A percentile compares a stretch with the other conserved stretches of the same genome.
These are phyloP conservation scores for Lodderomyces metapsilosis DNA, from an alignment of 1,139 yeast species.

Conservation along the genomic window DNA sequence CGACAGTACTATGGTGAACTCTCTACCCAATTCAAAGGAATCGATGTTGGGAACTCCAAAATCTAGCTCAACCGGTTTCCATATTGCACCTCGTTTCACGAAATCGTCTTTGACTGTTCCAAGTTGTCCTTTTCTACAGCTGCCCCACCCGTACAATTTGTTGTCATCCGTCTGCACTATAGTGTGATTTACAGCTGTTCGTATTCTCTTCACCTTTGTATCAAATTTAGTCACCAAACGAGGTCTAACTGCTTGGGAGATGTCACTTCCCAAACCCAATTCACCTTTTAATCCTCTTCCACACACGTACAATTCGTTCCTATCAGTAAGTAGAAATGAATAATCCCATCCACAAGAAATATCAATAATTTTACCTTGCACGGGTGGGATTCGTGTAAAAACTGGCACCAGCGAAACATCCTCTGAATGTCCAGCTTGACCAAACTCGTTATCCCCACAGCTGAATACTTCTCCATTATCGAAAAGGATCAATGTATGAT, in stretches of 20 bases:
- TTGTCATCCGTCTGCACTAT: slow-evolving; percentile 41
- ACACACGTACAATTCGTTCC: slow-evolving; percentile 45
- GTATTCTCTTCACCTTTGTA: slow-evolving; percentile 21
- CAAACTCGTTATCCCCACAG: slow-evolving; percentile 57
- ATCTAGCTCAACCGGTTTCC: slow-evolving; percentile 27
- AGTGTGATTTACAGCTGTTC: slow-evolving; percentile 58
- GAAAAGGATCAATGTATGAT: slow-evolving; percentile 69
- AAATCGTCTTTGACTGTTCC: slow-evolving; percentile 21
- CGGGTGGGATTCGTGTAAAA: neutral
- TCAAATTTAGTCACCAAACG: slow-evolving; percentile 14
- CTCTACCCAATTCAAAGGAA: slow-evolving; percentile 42
- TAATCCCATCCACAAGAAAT: slow-evolving; percentile 81
- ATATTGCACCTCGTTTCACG: slow-evolving; percentile 17
- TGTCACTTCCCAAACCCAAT: slow-evolving; percentile 54
- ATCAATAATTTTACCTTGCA: slow-evolving; percentile 20
- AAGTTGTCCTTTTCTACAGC: slow-evolving; percentile 73
- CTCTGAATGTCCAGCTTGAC: slow-evolving; percentile 49
- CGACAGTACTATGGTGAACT: slow-evolving; percentile 33
- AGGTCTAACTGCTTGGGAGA: slow-evolving; percentile 8
- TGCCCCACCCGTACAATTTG: slow-evolving; percentile 77
- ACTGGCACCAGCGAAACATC: slow-evolving; percentile 17
- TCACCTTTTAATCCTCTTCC: slow-evolving; percentile 77
- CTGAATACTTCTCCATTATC: slow-evolving; percentile 53
- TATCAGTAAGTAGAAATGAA: slow-evolving; percentile 48
- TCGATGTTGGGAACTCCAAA: slow-evolving; percentile 13